A percentile compares a stretch with the other conserved stretches of the same genome.
phyloP scores from a whole-genome alignment of 345 rosid genomes.

The Mallotus nudiflorus region DNA sequence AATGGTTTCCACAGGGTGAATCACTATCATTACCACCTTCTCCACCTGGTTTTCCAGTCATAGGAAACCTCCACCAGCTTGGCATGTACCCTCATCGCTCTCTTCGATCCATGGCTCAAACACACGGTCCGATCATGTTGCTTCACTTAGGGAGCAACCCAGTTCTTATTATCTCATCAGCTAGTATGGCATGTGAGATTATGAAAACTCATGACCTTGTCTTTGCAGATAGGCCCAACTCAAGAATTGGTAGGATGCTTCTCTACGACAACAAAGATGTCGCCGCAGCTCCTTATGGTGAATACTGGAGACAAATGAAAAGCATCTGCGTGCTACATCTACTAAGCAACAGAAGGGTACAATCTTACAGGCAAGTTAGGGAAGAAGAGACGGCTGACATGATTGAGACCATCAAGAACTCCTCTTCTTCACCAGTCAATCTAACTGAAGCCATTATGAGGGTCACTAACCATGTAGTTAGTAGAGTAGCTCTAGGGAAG shows the following conservation, averaged over 20 bases:
- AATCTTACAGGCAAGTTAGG: slow-evolving; percentile 34
- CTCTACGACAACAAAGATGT: slow-evolving; percentile 40
- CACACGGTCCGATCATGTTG: slow-evolving; percentile 57
- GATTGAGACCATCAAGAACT: slow-evolving; percentile 33
- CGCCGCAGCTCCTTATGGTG: slow-evolving; percentile 51
- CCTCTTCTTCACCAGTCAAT: too few relatives aligned
- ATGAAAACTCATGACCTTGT: slow-evolving; percentile 53
- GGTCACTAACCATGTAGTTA: too few relatives aligned
- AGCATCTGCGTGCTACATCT: slow-evolving; percentile 48
- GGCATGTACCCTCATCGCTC: slow-evolving; percentile 51
- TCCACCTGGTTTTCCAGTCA: slow-evolving; percentile 49
- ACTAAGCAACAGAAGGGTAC: slow-evolving; percentile 51
- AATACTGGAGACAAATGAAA: slow-evolving; percentile 72
- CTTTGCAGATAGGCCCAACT: slow-evolving; percentile 47
- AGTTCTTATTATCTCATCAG: slow-evolving; percentile 50
- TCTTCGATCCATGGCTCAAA: slow-evolving; percentile 37
- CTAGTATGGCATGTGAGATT: slow-evolving; percentile 45
- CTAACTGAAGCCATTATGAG: too few relatives aligned
- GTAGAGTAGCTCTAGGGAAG: too few relatives aligned
- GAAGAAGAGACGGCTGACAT: slow-evolving; percentile 44
- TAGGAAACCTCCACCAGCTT: slow-evolving; percentile 64
- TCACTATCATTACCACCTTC: too few relatives aligned
- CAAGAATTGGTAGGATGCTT: slow-evolving; percentile 21
- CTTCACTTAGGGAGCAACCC: slow-evolving; percentile 53
- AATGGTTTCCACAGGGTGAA: too few relatives aligned